Evolutionary conservation across 352 stramenopile species (phyloP).

Genomic region (Pythium angustatum): DNA sequence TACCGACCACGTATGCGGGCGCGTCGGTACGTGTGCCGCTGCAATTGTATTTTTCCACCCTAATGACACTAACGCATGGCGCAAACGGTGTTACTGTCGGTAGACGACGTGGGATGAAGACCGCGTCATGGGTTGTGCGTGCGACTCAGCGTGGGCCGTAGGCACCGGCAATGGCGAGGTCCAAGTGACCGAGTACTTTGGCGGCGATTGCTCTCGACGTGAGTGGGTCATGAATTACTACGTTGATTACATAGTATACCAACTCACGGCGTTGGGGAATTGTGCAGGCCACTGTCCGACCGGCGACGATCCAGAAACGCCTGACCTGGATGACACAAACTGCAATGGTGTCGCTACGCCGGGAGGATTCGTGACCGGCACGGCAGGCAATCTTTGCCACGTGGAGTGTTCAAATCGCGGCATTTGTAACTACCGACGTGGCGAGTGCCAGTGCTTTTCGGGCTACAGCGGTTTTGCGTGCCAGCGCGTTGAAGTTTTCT

Average conservation of each 20-base stretch:
- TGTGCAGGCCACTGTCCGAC: conserved; percentile 72
- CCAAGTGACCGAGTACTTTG: conserved; percentile 89
- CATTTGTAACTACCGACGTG: conserved; percentile 85
- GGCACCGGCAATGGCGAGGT: conserved; percentile 68
- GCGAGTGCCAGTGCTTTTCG: conserved; percentile 86
- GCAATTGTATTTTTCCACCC: neutral
- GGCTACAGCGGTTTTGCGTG: conserved; percentile 72
- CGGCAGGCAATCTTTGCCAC: conserved; percentile 84
- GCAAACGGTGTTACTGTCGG: too few species aligned
- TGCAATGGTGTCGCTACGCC: conserved; percentile 53
- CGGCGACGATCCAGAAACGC: conserved; percentile 75
- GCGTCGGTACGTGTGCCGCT: conserved; percentile 30
- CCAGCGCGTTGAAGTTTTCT: conserved; percentile 44
- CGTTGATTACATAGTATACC: neutral
- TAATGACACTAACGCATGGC: conserved; percentile 25
- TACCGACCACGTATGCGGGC: conserved; percentile 64
- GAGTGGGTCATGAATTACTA: conserved; percentile 20
- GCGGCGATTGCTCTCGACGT: conserved; percentile 84
- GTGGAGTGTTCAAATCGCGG: conserved; percentile 93
- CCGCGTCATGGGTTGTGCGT: conserved; percentile 88
- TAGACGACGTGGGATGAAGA: conserved; percentile 90
- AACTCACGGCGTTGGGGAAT: neutral
- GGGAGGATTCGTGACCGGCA: conserved; percentile 43
- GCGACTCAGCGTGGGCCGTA: conserved; percentile 85
- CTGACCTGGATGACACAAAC: conserved; percentile 63